Evolutionary conservation across 441 rosid species (phyloP).

Genomic region (Croton laevigatus): DNA sequence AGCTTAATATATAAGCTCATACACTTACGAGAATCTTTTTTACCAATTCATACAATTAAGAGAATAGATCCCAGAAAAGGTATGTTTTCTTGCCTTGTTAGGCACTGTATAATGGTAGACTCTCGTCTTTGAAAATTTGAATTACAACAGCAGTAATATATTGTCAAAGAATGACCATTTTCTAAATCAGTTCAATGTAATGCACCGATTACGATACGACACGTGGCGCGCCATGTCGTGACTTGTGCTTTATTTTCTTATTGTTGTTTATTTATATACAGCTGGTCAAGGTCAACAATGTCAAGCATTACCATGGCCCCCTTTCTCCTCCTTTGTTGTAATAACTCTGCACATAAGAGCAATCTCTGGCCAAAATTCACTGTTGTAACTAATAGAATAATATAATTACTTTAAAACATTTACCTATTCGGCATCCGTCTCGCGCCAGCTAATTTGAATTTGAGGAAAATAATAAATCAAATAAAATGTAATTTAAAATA

Average conservation of each 20-base stretch:
- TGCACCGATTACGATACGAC: slow-evolving; percentile 25
- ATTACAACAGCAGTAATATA: not conserved
- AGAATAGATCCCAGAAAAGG: slow-evolving; percentile 7
- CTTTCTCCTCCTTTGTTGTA: no score
- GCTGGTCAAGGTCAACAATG: slow-evolving; percentile 46
- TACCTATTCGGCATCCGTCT: no score
- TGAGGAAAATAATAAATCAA: no score
- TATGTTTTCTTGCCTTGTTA: not conserved
- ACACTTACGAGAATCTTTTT: no score
- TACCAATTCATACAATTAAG: no score
- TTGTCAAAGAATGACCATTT: slow-evolving; percentile 14
- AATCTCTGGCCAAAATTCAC: no score
- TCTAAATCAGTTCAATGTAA: not conserved
- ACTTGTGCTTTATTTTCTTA: slow-evolving; percentile 14
- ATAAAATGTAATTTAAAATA: no score
- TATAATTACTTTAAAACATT: no score
- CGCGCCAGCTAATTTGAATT: no score
- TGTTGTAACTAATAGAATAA: no score
- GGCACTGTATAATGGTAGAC: slow-evolving; percentile 10
- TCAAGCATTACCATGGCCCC: slow-evolving; percentile 12
- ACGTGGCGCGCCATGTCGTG: slow-evolving; percentile 27
- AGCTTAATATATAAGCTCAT: no score
- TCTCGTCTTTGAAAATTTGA: not conserved
- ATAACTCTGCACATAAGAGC: no score
- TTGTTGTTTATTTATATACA: not conserved